Evolutionary conservation across 345 rosid genomes (phyloP), one percentile per base, ranked within the genome.

Genomic region (Euphorbia peplus): DNA sequence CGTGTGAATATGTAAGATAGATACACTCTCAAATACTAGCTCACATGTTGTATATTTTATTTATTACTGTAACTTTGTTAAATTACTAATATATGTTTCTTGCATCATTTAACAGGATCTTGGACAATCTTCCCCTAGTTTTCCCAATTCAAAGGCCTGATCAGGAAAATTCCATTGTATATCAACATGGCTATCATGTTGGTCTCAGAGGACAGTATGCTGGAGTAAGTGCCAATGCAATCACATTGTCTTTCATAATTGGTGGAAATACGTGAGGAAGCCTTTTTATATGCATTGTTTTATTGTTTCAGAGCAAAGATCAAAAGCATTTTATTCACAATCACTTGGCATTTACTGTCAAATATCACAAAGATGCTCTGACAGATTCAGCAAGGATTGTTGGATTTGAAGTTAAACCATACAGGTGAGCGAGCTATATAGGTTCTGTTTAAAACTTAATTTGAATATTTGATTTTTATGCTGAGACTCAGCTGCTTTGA

Each of bases 341-440:
- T 52, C 98, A 93, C 78, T 75, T 90, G 62, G 62, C 88, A 22
- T 90, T 93, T 63, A 86, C 84, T 18, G 89, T 93, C 73, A 87
- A 81, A 63, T 87, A 64, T 76, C 98, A 93, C 79, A 85, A 79
- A 82, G 96, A 93, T 74, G 55, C 67, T 51, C 78, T 54, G 70
- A 75, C 85, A 1, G 89, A 89, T 69, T 61, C 87, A 13, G 81
- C 96, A 15, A 86, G 96, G 70, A 90, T 93, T 59, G 96, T 93
- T 1, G 98, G 98, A 5, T 93, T 93, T 83, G 98, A 93, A 71
- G 96, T 89, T 81, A 83, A 83, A 74, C 98, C 98, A 46, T 90
- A 75, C 95, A 92, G 98, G 96, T 92, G 26, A 25, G 21, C 4
- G 26, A 25, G 21, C 4, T 28, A 53, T 14, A 64, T 42, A 63